A percentile compares a stretch with the other conserved stretches of the same genome.
Evolutionary conservation across 1,139 yeast genomes (phyloP).

Genomic region (Debaryomyces coudertii): DNA sequence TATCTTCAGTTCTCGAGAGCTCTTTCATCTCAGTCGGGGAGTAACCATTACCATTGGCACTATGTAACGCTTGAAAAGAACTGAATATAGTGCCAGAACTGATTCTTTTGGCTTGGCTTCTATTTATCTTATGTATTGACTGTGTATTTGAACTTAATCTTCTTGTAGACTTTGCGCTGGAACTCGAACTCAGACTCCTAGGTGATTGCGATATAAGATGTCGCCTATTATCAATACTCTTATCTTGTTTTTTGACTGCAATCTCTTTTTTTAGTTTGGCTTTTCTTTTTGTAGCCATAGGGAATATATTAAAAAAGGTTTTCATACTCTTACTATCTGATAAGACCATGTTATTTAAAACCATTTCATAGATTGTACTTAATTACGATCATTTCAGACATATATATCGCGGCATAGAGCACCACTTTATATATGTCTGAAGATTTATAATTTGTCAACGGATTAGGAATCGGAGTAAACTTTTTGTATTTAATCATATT

Average conservation of each 20-base stretch:
- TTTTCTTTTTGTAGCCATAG: neutral
- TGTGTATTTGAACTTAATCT: constrained; percentile 1
- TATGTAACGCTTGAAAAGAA: constrained; percentile 1
- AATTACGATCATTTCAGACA: neutral
- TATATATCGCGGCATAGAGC: neutral
- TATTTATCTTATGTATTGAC: neutral
- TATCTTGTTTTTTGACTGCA: neutral
- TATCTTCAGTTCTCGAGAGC: neutral
- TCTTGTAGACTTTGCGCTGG: neutral
- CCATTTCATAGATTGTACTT: neutral
- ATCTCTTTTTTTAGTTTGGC: neutral
- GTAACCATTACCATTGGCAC: neutral
- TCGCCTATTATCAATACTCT: neutral
- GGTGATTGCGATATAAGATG: neutral
- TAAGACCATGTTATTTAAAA: neutral
- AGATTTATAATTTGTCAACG: neutral
- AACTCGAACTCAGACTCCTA: constrained; percentile 1
- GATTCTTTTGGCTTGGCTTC: neutral
- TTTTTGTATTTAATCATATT: neutral
- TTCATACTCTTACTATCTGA: neutral
- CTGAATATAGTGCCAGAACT: neutral
- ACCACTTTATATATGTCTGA: neutral
- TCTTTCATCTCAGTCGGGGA: neutral
- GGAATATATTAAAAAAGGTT: neutral
- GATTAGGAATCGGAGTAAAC: neutral